These are phyloP conservation scores for Panaeolus papilionaceus DNA, from an alignment of 768 basidiomycete species.

Conservation along the genomic window DNA sequence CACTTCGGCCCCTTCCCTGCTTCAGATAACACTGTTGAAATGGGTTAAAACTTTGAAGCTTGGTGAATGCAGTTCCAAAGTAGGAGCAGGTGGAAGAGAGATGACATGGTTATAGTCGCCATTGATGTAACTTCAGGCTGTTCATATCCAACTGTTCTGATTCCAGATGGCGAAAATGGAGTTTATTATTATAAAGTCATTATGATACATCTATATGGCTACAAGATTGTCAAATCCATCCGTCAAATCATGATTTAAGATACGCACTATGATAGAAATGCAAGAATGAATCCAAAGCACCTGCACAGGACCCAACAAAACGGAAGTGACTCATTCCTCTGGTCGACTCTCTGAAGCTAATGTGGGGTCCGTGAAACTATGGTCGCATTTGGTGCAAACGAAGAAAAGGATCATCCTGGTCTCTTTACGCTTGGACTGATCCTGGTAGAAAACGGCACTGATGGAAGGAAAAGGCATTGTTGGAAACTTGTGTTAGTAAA, in stretches of 20 bases:
- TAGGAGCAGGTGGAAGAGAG: too few species aligned
- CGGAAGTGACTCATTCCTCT: constrained; percentile 30
- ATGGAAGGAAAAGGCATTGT: constrained; percentile 19
- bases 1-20: too few species aligned
- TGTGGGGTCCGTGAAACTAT: constrained; percentile 76
- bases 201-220: constrained; percentile 13
- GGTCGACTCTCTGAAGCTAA: constrained; percentile 53
- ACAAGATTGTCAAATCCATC: background rate
- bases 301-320: background rate
- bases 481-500: constrained; percentile 4
- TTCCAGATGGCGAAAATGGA: background rate
- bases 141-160: background rate
- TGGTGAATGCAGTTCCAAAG: too few species aligned
- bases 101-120: too few species aligned
- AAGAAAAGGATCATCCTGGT: constrained; percentile 95
- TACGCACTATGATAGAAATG: constrained; percentile 6
- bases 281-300: constrained; percentile 12
- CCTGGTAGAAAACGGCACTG: constrained; percentile 94
- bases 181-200: constrained; percentile 7
- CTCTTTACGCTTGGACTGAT: constrained; percentile 96
- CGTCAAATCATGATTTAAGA: background rate
- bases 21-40: too few species aligned
- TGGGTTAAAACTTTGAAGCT: too few species aligned
- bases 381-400: constrained; percentile 84
- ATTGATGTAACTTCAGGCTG: too few species aligned